These are phyloP conservation scores for Phialophora chinensis DNA, from an alignment of 2,329 filamentous ascomycete species.

Conservation along the genomic window DNA sequence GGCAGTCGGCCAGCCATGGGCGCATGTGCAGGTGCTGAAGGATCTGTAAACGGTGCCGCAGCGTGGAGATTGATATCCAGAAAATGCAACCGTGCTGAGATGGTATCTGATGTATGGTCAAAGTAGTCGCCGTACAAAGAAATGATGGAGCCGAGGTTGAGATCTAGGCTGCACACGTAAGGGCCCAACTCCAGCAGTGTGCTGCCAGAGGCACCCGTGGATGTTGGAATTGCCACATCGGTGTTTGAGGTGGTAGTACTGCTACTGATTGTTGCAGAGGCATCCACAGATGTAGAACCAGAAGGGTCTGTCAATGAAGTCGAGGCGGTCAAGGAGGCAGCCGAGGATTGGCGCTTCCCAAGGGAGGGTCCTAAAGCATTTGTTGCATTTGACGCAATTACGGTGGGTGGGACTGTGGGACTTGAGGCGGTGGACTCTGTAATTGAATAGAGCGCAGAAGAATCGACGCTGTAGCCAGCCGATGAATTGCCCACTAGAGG, in stretches of 20 bases:
- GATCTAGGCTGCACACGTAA: constrained; percentile 60
- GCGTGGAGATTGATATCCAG: constrained; percentile 66
- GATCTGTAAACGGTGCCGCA: constrained; percentile 53
- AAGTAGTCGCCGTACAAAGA: constrained; percentile 61
- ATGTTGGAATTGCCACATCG: constrained; percentile 28
- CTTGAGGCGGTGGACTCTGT: constrained; percentile 22
- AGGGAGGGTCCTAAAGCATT: background rate
- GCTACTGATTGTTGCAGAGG: constrained; percentile 14
- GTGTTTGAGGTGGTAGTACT: constrained; percentile 20
- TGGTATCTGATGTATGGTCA: constrained; percentile 57
- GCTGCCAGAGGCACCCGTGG: constrained; percentile 39
- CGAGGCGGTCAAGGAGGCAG: background rate
- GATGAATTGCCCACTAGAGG: constrained; percentile 33
- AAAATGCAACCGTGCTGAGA: constrained; percentile 61
- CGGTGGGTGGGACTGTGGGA: background rate
- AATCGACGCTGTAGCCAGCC: constrained; percentile 29
- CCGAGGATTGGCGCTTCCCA: constrained; percentile 21
- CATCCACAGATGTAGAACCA: constrained; percentile 10
- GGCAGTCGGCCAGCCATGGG: constrained; percentile 55
- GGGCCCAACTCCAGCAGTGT: constrained; percentile 53
- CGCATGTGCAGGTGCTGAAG: constrained; percentile 50
- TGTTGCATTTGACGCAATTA: constrained; percentile 7
- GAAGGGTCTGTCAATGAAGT: background rate
- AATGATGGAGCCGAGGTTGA: constrained; percentile 59
- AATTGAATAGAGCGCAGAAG: constrained; percentile 30